These are phyloP conservation scores for Chlorella sp. DNA, from an alignment of 139 green algal genomes.

Conservation along the genomic window DNA sequence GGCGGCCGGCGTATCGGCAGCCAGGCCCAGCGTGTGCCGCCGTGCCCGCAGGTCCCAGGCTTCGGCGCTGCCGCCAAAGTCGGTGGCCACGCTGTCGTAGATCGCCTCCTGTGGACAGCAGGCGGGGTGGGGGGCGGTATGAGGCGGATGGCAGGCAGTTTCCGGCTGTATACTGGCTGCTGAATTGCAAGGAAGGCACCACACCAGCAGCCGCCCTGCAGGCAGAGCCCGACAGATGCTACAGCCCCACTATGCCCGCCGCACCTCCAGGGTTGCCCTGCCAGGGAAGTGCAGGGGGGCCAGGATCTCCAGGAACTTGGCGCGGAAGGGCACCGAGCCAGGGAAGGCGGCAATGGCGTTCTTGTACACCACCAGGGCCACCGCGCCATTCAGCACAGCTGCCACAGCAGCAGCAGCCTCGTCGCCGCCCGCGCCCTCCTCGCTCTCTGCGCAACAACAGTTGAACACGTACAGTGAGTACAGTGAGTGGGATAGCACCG, in stretches of 20 bases:
- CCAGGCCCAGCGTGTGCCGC: slow-evolving; percentile 13
- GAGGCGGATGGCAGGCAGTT: too few relatives aligned
- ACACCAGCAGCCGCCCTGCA: too few relatives aligned
- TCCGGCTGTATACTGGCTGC: too few relatives aligned
- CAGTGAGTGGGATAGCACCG: too few relatives aligned
- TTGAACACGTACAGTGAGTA: too few relatives aligned
- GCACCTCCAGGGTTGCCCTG: slow-evolving; percentile 42
- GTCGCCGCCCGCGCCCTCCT: slow-evolving; percentile 7
- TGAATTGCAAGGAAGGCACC: too few relatives aligned
- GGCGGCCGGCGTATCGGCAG: neutral
- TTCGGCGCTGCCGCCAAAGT: slow-evolving; percentile 59
- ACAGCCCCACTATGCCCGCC: too few relatives aligned
- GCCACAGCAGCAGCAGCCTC: slow-evolving; percentile 62
- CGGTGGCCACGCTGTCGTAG: slow-evolving; percentile 54
- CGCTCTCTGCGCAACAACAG: too few relatives aligned
- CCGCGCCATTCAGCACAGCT: slow-evolving; percentile 70
- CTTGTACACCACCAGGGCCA: slow-evolving; percentile 67
- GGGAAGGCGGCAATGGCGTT: slow-evolving; percentile 64
- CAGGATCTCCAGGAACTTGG: slow-evolving; percentile 67
- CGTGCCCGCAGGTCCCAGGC: slow-evolving; percentile 70
- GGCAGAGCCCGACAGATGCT: too few relatives aligned
- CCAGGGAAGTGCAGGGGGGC: slow-evolving; percentile 62
- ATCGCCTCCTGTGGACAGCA: slow-evolving; percentile 39
- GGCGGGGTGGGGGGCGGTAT: neutral
- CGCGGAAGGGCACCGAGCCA: slow-evolving; percentile 49